Base-by-base conservation (phyloP, 768 basidiomycete genomes). In the Mrakia gelida region DNA sequence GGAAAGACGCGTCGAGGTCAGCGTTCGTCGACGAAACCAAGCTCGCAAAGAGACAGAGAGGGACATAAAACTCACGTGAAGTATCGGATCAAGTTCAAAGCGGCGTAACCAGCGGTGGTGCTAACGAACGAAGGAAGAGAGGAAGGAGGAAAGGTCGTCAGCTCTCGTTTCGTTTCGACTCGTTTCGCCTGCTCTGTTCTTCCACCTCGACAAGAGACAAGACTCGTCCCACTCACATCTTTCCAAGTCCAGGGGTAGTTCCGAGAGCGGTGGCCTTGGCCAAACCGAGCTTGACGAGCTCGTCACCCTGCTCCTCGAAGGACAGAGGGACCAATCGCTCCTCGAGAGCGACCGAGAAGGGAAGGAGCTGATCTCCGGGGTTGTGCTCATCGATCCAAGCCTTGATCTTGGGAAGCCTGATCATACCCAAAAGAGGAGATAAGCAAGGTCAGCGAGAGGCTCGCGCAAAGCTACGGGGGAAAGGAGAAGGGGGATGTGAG, bases 331-430 rank as follows among this genome's bases (percentile, higher is more conserved):
- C 89, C 13, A 99, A 87, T 59, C 95, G 91, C 85, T 99, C 94
- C 84, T 99, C 97, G 65, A 98, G 87, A 8, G 95, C 89, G 74
- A 99, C 97, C 41, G 94, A 95, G 87, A 98, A 98, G 18, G 97
- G 97, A 80, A 99, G 96, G 80, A 99, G 89, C 26, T 90, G 89
- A 82, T 99, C 97, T 73, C 97, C 97, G 2, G 96, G 91, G 86
- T 97, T 98, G 86, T 98, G 89, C 83, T 90, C 88, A 86, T 98
- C 95, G 82, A 99, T 96, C 97, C 97, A 99, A 41, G 86, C 92
- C 84, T 98, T 98, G 88, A 98, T 98, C 87, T 96, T 97, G 28
- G 95, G 89, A 45, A 98, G 86, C 93, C 92, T 93, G 76, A 10
- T 28, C n/a, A 28, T 32, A 15, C 32, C 4, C 16, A 34, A 23